Percentiles rank a stretch among this genome's conserved stretches.
These are phyloP conservation scores for Malus sieversii DNA, from an alignment of 306 rosid genomes.

Conservation along the genomic window DNA sequence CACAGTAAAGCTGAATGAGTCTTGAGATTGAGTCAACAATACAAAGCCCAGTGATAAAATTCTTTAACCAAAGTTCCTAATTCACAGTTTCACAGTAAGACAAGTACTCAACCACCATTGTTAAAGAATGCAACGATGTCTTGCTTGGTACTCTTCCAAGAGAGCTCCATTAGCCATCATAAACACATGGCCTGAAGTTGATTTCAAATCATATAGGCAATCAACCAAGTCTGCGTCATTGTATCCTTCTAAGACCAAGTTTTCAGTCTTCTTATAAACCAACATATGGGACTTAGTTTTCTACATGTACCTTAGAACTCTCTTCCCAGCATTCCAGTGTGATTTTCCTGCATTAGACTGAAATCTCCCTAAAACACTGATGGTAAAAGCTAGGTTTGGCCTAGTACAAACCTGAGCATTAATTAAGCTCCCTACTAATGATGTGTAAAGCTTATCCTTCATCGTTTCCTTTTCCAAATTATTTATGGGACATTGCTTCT, in stretches of 20 bases:
- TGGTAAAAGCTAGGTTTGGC: background rate
- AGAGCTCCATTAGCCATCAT: background rate
- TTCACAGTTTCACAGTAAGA: background rate
- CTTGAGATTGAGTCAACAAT: background rate
- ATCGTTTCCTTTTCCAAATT: too few species aligned
- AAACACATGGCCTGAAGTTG: background rate
- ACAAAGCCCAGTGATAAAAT: background rate
- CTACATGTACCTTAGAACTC: background rate
- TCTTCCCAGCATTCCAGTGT: background rate
- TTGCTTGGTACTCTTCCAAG: background rate
- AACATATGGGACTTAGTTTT: background rate
- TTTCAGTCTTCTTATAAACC: background rate
- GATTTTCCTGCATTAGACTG: background rate
- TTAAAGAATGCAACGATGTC: background rate
- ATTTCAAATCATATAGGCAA: background rate
- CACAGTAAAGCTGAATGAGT: background rate
- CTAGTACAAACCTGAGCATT: background rate
- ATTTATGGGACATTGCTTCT: too few species aligned
- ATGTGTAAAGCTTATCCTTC: background rate
- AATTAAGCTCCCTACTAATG: background rate
- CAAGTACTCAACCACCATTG: background rate
- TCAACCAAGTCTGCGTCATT: background rate
- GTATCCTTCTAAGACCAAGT: background rate
- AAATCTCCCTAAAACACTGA: background rate
- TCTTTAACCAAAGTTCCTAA: background rate